Percentiles rank a stretch among this genome's conserved stretches.
Evolutionary conservation across 2,329 filamentous ascomycete species (phyloP).

Genomic region (Acephala macrosclerotiorum): DNA sequence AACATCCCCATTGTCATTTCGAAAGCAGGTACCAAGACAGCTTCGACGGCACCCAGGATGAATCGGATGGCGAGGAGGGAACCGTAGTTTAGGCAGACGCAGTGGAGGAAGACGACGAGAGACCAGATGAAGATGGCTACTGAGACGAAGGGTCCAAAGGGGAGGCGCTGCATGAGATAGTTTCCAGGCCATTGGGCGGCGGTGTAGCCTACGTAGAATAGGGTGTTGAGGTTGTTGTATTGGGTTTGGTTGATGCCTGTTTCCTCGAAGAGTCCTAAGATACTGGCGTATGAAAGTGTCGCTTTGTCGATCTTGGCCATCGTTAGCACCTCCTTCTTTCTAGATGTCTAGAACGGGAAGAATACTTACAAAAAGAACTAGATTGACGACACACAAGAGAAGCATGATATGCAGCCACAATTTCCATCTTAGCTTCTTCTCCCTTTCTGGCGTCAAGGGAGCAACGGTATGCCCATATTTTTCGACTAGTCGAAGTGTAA

Average conservation of each 20-base stretch:
- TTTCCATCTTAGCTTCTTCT: background rate
- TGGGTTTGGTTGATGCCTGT: background rate
- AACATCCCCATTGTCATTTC: background rate
- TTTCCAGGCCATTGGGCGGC: background rate
- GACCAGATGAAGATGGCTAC: background rate
- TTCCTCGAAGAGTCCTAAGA: background rate
- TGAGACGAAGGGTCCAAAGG: background rate
- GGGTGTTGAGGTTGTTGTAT: conserved; percentile 1
- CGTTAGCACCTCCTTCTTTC: background rate
- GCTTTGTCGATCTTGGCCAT: background rate
- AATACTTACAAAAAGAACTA: background rate
- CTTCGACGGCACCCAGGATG: background rate
- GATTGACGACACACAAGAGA: background rate
- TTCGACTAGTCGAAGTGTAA: background rate
- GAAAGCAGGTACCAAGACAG: background rate
- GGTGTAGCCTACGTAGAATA: background rate
- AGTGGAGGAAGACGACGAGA: background rate
- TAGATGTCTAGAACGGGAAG: background rate
- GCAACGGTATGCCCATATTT: background rate
- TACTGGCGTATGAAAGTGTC: background rate
- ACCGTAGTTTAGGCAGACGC: background rate
- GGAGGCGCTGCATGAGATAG: background rate
- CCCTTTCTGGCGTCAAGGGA: background rate
- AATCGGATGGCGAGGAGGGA: background rate
- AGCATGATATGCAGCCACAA: background rate